Base-by-base conservation (phyloP, 495 filamentous ascomycete genomes). In the Podospora pseudocomata region DNA sequence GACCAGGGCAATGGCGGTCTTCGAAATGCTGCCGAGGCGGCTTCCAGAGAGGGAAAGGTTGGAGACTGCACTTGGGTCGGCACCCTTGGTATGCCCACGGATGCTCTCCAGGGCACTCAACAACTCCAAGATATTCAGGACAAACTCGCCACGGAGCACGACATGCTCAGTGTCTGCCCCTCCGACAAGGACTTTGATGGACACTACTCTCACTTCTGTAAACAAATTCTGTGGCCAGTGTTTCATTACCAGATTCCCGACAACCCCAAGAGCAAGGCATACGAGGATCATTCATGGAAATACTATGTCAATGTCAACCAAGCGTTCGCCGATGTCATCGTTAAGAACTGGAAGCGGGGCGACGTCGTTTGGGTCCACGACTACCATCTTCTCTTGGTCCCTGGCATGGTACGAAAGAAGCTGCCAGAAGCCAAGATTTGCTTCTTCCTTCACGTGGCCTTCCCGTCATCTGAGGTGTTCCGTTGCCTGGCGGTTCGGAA, bases 191-290 rank as follows among this genome's bases (percentile, higher is more conserved):
- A 97, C 74, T 92, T 96, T 59, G 91, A 96, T 72, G 92, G 93
- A 3, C 92, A 96, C 78, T 97, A 97, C 73, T 86, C 88, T 13
- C 93, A 97, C 78, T 97, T 93, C 70, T 97, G 92, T 86, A 97
- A 97, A 75, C 88, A 92, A 75, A 91, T 93, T 60, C 85, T 94
- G 23, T 93, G 91, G 91, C 91, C 91, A 6, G 92, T 97, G 49
- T 96, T 97, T 77, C 93, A 97, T 78, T 97, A 97, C 77, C 92
- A 96, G 77, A 95, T 97, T 68, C 94, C 94, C 2, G 94, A 97
- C 76, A 93, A 95, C 75, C 94, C 94, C 13, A 97, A 96, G 83
- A 97, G 92, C 87, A 97, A 97, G 81, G 94, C 94, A 0, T 97
- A 96, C 74, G 89, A 93, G 75, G 94, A 97, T 74, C 93, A 97